phyloP scores from a whole-genome alignment of 345 rosid genomes.

The Murraya koenigii region DNA sequence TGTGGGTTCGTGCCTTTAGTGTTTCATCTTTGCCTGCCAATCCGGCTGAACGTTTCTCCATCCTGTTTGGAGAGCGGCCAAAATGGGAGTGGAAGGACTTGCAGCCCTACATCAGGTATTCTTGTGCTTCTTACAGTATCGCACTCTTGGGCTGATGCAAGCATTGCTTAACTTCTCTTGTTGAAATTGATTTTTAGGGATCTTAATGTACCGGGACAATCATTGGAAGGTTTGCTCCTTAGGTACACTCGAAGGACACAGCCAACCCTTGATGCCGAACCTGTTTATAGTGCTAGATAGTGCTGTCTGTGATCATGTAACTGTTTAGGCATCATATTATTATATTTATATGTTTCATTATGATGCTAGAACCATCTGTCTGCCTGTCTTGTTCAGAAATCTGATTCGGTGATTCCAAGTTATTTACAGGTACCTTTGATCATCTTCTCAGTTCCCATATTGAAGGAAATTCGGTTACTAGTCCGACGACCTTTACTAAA shows the following conservation, averaged over 20 bases:
- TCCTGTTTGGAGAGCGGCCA: slow-evolving; percentile 65
- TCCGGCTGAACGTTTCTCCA: slow-evolving; percentile 68
- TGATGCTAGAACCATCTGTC: neutral
- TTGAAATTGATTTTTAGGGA: slow-evolving; percentile 49
- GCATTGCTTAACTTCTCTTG: neutral
- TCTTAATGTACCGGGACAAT: slow-evolving; percentile 75
- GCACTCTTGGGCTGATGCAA: neutral
- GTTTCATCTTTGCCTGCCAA: slow-evolving; percentile 64
- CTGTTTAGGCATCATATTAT: neutral
- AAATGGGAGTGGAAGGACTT: slow-evolving; percentile 95
- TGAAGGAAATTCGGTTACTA: no score
- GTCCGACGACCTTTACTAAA: no score
- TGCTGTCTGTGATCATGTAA: neutral
- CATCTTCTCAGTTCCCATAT: neutral
- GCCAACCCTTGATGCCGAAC: slow-evolving; percentile 59
- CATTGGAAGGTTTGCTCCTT: slow-evolving; percentile 79
- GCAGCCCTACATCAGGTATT: slow-evolving; percentile 78
- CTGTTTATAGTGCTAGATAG: slow-evolving; percentile 73
- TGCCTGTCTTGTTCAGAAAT: neutral
- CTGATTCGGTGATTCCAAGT: neutral
- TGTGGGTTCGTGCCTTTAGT: slow-evolving; percentile 66
- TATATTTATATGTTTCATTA: neutral
- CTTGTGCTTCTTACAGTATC: neutral
- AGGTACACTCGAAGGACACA: slow-evolving; percentile 84
- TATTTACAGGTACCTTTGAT: neutral